A percentile compares a stretch with the other conserved stretches of the same genome.
phyloP scores from a whole-genome alignment of 345 rosid species.

The Orychophragmus violaceus region DNA sequence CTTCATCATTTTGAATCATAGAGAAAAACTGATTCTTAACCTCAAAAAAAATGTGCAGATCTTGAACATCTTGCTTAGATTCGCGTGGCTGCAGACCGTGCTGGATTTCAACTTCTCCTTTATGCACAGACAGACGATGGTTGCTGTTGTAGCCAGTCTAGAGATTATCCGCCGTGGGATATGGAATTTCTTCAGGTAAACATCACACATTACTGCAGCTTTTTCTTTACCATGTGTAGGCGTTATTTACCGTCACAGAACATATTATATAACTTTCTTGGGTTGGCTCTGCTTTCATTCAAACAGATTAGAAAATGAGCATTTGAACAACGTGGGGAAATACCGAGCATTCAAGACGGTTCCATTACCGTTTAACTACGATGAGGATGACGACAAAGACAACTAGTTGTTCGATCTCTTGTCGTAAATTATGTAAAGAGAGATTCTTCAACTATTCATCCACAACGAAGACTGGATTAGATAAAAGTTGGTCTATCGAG shows the following conservation, averaged over 20 bases:
- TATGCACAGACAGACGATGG: conserved; percentile 39
- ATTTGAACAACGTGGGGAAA: conserved; percentile 64
- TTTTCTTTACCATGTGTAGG: not conserved
- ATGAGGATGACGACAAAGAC: conserved; percentile 55
- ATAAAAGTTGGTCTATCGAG: not conserved
- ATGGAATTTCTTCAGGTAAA: conserved; percentile 70
- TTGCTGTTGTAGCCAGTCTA: conserved; percentile 54
- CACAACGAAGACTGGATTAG: not conserved
- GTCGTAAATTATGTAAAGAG: not conserved
- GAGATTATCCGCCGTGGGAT: conserved; percentile 73
- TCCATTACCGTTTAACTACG: conserved; percentile 61
- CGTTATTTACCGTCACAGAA: not conserved
- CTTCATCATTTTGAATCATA: not conserved
- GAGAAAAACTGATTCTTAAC: not conserved
- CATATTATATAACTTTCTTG: not conserved
- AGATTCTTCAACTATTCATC: not conserved
- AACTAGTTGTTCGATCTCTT: conserved; percentile 11
- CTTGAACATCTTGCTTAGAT: conserved; percentile 47
- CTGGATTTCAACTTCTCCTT: conserved; percentile 26
- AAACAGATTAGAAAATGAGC: conserved; percentile 65
- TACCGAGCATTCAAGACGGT: conserved; percentile 69
- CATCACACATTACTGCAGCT: too few species aligned
- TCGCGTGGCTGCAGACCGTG: conserved; percentile 72
- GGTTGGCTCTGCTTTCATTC: conserved; percentile 6
- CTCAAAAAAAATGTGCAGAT: conserved; percentile 19